Base-by-base conservation (phyloP, 257 asterid species). In the Catharanthus roseus region DNA sequence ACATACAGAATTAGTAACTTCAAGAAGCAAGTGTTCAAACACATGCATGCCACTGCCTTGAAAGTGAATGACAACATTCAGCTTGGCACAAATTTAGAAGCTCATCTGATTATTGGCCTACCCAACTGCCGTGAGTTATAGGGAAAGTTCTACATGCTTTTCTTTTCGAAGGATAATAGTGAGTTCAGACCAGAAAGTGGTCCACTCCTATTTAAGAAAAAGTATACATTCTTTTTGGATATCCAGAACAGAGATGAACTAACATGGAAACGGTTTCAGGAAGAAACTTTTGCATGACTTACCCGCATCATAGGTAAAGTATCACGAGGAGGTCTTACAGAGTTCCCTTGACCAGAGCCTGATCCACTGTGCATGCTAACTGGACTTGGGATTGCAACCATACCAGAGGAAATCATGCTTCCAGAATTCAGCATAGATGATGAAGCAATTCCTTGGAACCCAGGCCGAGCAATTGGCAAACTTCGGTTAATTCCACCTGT, bases 321-420 rank as follows among this genome's bases (percentile, higher is more conserved):
- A 50, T 90, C 98, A 68, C 89, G 90, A 72, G 93, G 90, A 72
- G 93, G 85, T 80, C 93, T 86, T 69, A 75, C 70, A 8, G 96
- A 72, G 81, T 85, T 89, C 77, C 89, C 96, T 70, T 85, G 97
- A 72, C 85, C 81, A 81, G 88, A 74, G 45, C 93, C 86, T 31
- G 76, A 85, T 66, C 90, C 96, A 51, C 95, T 38, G 73, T 86
- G 88, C 83, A 89, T 79, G 84, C 77, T 87, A 56, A 85, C 86
- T n/a, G 85, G 70, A 75, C 77, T 72, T 45, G 84, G 70, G 73
- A 83, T 67, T 54, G 95, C 82, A 69, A 86, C 77, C 85, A 86
- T 75, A 74, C 86, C 95, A 51, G 95, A 81, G 49, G 96, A 76
- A 55, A 81, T 85, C 87, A 81, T 73, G 78, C 70, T 82, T 41